phyloP scores from a whole-genome alignment of 257 asterid genomes.

The Solanum bukasovii region DNA sequence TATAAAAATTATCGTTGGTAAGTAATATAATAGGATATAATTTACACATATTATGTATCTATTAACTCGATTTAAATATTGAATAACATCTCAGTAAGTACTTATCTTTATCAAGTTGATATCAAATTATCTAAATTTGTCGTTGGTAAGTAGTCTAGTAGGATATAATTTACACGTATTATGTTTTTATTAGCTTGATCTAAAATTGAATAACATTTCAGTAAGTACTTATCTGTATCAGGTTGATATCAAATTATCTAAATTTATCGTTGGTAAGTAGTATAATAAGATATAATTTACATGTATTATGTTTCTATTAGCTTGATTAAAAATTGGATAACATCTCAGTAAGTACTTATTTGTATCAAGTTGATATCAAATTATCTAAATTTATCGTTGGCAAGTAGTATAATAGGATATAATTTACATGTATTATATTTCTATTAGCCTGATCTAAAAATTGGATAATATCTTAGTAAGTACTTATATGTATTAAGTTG shows the following conservation, averaged over 20 bases:
- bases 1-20: background rate
- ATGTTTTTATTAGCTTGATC: background rate
- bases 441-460: background rate
- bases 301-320: no score
- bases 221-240: background rate
- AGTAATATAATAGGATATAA: background rate
- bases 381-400: no score
- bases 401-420: background rate
- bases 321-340: background rate
- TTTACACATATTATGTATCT: background rate
- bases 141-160: background rate
- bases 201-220: background rate
- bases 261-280: background rate
- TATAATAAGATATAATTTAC: background rate
- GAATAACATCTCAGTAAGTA: background rate
- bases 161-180: no score
- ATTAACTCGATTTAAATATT: background rate
- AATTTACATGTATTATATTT: background rate
- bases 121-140: background rate
- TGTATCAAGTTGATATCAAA: background rate
- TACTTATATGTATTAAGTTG: fast-evolving
- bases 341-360: background rate
- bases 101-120: background rate
- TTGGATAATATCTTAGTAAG: background rate
- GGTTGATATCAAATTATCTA: background rate